Evolutionary conservation across 140 eudicot genomes (phyloP), one percentile per base, ranked within the genome.

Genomic region (Flaveria floridana): DNA sequence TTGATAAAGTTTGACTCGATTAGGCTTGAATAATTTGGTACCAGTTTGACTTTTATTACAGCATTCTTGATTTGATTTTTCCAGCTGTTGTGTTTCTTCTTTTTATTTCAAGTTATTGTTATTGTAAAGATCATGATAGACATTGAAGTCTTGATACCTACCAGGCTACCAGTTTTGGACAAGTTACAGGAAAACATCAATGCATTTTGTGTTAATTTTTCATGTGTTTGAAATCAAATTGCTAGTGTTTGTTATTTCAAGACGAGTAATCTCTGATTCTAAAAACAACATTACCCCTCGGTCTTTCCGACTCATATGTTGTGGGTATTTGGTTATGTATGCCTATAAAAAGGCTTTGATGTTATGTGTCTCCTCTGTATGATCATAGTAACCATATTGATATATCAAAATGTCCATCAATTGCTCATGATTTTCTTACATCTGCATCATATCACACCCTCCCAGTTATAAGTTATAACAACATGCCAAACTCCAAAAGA

Each of bases 71-170:
- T 66, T 65, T 55, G 75, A 26, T 14, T 76, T 41, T 51, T 53
- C 13, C 48, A 39, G 16, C 20, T 11, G 19, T 37, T 37, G 19
- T 20, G 61, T 56, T 15, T 10, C 9, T 59, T 26, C n/a, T 41
- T 41, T 73, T 57, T 59, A 6, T 47, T 28, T 13, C 11, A 2
- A 16, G 10, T 26, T 37, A 41, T 39, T 46, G 78, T 73, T 42
- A 10, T 50, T 28, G 79, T 75, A 64, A 64, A 75, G 72, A 75
- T 26, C 18, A 46, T 46, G 20, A 63, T 13, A 72, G 55, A 58
- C 41, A 73, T 19, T 55, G 68, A 12, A 68, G 5, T 47, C 48
- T 26, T 6, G 16, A 13, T 28, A 39, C 57, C 37, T 34, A 41
- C 56, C 30, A 19, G 55, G 39, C 37, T 34, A 41, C 56, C 30